These are phyloP conservation scores for Penicillium subrubescens DNA, from an alignment of 495 filamentous ascomycete species.

Conservation along the genomic window DNA sequence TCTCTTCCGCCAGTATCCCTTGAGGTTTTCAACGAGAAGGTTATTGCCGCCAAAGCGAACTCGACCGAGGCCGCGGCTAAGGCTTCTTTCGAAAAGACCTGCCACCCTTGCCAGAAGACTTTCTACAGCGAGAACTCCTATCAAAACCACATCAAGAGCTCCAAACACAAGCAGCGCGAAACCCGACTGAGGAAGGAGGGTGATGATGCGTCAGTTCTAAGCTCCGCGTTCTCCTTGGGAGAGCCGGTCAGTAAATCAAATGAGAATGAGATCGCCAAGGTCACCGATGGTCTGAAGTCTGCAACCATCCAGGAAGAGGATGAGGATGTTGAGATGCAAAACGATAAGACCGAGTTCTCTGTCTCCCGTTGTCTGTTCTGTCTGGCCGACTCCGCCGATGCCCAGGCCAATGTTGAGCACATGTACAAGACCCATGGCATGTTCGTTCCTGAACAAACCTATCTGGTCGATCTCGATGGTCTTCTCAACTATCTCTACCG, in stretches of 20 bases:
- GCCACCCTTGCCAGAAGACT: conserved; percentile 81
- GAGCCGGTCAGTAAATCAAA: conserved; percentile 64
- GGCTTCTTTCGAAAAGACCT: conserved; percentile 84
- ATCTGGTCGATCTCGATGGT: conserved; percentile 77
- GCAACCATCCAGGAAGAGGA: conserved; percentile 63
- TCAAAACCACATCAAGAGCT: conserved; percentile 86
- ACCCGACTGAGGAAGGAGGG: conserved; percentile 45
- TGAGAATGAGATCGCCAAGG: conserved; percentile 74
- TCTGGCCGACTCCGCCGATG: conserved; percentile 71
- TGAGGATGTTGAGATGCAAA: conserved; percentile 33
- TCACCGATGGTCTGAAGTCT: conserved; percentile 77
- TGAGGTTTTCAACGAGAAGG: conserved; percentile 94
- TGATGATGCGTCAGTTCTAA: conserved; percentile 79
- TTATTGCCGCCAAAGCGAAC: conserved; percentile 85
- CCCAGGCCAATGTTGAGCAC: conserved; percentile 74
- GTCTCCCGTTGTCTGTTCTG: conserved; percentile 86
- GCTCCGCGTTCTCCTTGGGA: conserved; percentile 87
- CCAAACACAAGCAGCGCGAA: conserved; percentile 80
- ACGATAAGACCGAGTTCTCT: conserved; percentile 38
- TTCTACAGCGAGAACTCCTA: conserved; percentile 97
- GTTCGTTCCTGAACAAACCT: conserved; percentile 90
- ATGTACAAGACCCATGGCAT: conserved; percentile 94
- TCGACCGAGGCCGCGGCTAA: conserved; percentile 82
- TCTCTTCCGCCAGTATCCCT: conserved; percentile 89
- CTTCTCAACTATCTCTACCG: conserved; percentile 73